Base-by-base conservation (phyloP, 768 basidiomycete species). In the Boletus huronensis region DNA sequence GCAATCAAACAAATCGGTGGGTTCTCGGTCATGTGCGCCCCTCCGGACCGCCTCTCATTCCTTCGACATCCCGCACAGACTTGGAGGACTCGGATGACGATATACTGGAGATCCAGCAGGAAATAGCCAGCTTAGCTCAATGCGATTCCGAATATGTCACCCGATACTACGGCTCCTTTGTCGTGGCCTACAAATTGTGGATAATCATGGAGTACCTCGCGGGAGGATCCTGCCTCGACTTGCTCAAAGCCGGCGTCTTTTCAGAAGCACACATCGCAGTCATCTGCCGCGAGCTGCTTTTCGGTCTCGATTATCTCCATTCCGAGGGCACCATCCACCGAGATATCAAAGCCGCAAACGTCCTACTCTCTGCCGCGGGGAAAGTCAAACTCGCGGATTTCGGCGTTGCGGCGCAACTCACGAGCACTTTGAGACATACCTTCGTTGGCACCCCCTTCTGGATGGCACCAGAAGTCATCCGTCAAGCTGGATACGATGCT, bases 191-290 rank as follows among this genome's bases (percentile, higher is more conserved):
- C 78, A 96, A 98, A 72, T 79, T 99, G 23, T 99, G 97, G 97
- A 99, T 99, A 67, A 76, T 99, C 65, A 98, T 99, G 97, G 97
- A 99, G 72, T 99, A 93, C 73, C 87, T 98, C 50, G 94, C 93
- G 0, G 97, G 97, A 40, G 97, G 97, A n/a, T 97, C 94, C 26
- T 98, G 97, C 74, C 82, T 98, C 51, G 97, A 98, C 72, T 80
- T 99, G 51, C 82, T 98, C 62, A 97, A 96, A 72, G 82, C 93
- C 1, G 96, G 93, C 26, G 76, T 82, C 29, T 97, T 98, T 71
- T 84, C 88, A 14, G 97, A 99, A 72, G 81, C 84, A 0, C 95
- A 98, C 65, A 98, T 98, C 60, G 94, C 97, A 7, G 87, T 97
- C 61, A 82, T 98, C 58, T 93, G 92, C 64, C 89, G 92, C 48